A percentile compares a stretch with the other conserved stretches of the same genome.
Conservation (phyloP, 2,329 filamentous ascomycete species). For the Diaporthe citrichinensis region DNA sequence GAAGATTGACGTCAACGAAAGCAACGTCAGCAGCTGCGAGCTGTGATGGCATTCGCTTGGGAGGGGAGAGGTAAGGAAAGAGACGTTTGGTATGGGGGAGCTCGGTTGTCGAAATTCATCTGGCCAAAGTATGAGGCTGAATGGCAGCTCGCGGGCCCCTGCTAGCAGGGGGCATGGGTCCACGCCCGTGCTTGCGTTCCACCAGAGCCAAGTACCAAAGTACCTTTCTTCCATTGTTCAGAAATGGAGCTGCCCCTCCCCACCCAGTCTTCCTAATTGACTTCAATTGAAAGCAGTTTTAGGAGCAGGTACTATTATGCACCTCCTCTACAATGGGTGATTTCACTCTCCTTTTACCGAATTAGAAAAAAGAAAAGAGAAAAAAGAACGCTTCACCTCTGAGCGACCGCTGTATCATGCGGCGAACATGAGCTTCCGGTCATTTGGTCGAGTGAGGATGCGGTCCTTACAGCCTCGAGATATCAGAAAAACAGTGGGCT, state of each 20-base stretch:
- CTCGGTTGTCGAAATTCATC: constrained; percentile 29
- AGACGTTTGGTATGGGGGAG: neutral
- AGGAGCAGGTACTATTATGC: neutral
- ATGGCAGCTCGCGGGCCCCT: constrained; percentile 26
- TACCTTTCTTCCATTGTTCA: neutral
- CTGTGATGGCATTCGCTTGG: constrained; percentile 2
- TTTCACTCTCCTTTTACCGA: neutral
- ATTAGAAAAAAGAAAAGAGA: neutral
- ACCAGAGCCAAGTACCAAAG: constrained; percentile 7
- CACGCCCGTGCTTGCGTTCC: neutral
- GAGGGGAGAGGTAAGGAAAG: neutral
- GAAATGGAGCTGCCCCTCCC: neutral
- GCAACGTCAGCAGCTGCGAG: neutral
- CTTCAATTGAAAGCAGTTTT: neutral
- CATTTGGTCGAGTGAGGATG: neutral
- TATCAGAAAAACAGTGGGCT: neutral
- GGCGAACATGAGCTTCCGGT: neutral
- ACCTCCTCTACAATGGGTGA: neutral
- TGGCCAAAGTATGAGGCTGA: constrained; percentile 34
- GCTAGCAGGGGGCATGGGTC: constrained; percentile 15
- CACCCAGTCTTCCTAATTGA: neutral
- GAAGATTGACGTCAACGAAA: neutral
- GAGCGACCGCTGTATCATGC: no score
- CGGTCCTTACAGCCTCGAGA: no score
- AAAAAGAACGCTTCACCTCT: neutral